phyloP scores from a whole-genome alignment of 139 green algal genomes.

The Diplosphaera chodatii region DNA sequence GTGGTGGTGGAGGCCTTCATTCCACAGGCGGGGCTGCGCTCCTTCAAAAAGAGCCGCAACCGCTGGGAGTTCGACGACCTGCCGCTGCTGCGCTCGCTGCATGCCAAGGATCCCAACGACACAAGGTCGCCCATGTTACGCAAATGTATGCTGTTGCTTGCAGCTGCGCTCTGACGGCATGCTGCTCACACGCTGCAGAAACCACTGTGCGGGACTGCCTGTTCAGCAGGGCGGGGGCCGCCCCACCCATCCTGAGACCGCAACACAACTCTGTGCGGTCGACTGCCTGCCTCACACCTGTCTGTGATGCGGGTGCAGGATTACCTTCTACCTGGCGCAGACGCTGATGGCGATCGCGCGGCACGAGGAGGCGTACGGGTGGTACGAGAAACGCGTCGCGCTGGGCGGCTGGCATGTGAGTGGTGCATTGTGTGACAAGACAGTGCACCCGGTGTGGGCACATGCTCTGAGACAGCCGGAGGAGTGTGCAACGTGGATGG shows the following conservation, averaged over 20 bases:
- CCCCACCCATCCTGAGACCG: no score
- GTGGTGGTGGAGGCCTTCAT: not conserved
- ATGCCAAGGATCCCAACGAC: constrained; percentile 2
- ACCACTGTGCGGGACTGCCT: no score
- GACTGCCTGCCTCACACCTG: no score
- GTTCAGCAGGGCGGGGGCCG: no score
- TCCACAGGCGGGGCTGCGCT: not conserved
- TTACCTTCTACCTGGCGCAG: constrained; percentile 13
- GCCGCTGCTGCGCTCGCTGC: constrained; percentile 3
- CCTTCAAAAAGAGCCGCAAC: not conserved
- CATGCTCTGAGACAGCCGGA: no score
- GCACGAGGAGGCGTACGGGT: not conserved
- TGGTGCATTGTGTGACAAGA: not conserved
- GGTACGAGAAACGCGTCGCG: constrained; percentile 8
- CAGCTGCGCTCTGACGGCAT: no score
- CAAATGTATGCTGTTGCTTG: no score
- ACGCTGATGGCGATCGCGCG: constrained; percentile 2
- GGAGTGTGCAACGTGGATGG: no score
- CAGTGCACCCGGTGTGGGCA: no score
- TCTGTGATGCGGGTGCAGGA: not conserved
- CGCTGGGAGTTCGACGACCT: constrained; percentile 2
- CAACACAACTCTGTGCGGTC: no score
- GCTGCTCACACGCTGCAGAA: no score
- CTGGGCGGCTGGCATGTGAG: constrained; percentile 9
- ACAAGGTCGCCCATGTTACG: no score